Evolutionary conservation across 2,329 filamentous ascomycete genomes (phyloP), one percentile per base, ranked within the genome.

Genomic region (Alternaria gaisen): DNA sequence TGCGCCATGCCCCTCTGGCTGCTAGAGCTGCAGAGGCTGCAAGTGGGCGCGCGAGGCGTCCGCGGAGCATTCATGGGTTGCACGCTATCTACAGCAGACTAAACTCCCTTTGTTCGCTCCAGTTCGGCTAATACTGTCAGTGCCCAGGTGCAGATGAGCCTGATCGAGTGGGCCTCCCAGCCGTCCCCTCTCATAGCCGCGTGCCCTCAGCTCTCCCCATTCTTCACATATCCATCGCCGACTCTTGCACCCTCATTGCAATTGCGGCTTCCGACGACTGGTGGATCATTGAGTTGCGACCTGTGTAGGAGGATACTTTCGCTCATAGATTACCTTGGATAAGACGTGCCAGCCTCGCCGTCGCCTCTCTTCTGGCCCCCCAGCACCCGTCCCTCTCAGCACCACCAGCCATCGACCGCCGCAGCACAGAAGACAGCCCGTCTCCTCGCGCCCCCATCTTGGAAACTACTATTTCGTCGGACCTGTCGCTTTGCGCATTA

Each of bases 91-190:
- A 28, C n/a, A 28, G 22, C 47, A 40, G 42, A 56, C 56, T 56
- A 59, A 28, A 51, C 56, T 60, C 41, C 11, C 61, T 60, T 60
- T 60, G 61, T 63, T 52, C 51, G 51, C 47, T 61, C 55, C 28
- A 58, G 30, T 53, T 50, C 62, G 64, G 64, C 58, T 66, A 66
- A 66, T 55, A 53, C 41, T 56, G 58, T 60, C 58, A 56, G 59
- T 58, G 40, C 40, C 40, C 40, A 42, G 40, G 20, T 42, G 58
- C 58, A 61, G 47, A 56, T 54, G 62, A 64, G 61, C 58, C 59
- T 52, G 47, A 42, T 48, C 47, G 44, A 61, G 56, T 56, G 46
- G 57, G 57, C 56, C 56, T 46, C 58, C 53, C 61, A 56, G 58
- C 56, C 56, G 48, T 52, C 56, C 40, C 44, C 53, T 56, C 46